A percentile compares a stretch with the other conserved stretches of the same genome.
Conservation (phyloP, 495 filamentous ascomycete species). For the Corynascus novoguineensis region DNA sequence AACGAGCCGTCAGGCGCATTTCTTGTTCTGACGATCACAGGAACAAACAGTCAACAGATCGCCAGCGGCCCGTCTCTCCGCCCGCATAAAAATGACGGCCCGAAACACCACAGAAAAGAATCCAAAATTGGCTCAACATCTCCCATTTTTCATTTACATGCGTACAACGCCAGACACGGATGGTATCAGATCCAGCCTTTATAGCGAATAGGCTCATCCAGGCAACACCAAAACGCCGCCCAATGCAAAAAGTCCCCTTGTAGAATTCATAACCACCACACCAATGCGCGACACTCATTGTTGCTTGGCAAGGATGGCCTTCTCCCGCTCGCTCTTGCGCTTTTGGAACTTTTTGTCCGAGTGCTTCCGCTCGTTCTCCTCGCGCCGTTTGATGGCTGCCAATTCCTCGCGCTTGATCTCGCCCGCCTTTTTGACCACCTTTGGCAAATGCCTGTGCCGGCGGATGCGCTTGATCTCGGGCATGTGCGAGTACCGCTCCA, state of each 20-base stretch:
- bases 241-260: slow-evolving; percentile 17
- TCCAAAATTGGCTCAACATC: neutral
- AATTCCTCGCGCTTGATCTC: slow-evolving; percentile 95
- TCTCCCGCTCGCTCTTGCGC: slow-evolving; percentile 81
- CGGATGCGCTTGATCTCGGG: slow-evolving; percentile 89
- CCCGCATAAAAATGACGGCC: neutral
- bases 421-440: slow-evolving; percentile 91
- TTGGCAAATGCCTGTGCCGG: slow-evolving; percentile 85
- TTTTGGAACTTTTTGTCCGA: slow-evolving; percentile 68
- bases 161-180: slow-evolving; percentile 19
- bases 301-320: slow-evolving; percentile 77
- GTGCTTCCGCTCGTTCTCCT: slow-evolving; percentile 93
- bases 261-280: neutral
- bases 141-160: slow-evolving; percentile 7
- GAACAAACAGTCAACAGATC: neutral
- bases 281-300: slow-evolving; percentile 50
- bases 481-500: slow-evolving; percentile 86
- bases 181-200: slow-evolving; percentile 23
- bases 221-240: slow-evolving; percentile 20
- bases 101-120: neutral
- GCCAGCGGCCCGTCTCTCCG: neutral
- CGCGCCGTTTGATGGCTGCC: slow-evolving; percentile 74
- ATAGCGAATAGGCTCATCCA: neutral
- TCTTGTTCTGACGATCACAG: neutral
- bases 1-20: too few species aligned